Evolutionary conservation across 371 early-diverging fungal genomes (phyloP).

Genomic region (Dinochytrium kinnereticum): DNA sequence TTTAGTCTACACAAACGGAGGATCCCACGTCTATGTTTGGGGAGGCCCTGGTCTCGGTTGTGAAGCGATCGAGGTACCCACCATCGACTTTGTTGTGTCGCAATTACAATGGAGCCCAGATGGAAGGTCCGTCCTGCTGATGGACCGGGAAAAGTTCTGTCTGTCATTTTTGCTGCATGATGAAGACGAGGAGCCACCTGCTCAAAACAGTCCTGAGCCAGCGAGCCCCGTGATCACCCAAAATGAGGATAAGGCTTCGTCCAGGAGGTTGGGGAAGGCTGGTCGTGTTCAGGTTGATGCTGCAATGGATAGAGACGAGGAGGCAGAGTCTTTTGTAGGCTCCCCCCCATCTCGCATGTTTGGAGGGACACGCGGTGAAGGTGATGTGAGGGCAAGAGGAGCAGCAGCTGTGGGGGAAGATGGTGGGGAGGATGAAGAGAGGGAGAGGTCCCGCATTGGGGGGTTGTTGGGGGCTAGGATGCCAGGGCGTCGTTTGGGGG

Average conservation of each 20-base stretch:
- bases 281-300: neutral
- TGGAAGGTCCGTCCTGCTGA: constrained; percentile 56
- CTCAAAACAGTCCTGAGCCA: no score
- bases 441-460: neutral
- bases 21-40: constrained; percentile 63
- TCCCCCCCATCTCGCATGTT: no score
- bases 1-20: constrained; percentile 60
- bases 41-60: constrained; percentile 42
- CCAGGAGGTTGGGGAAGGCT: neutral
- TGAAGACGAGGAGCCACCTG: constrained; percentile 23
- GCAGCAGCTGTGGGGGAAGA: neutral
- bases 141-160: constrained; percentile 67
- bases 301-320: neutral
- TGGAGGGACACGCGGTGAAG: neutral
- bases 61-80: constrained; percentile 56
- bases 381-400: neutral
- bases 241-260: no score
- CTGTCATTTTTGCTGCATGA: constrained; percentile 53
- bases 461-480: neutral
- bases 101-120: constrained; percentile 61
- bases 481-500: neutral
- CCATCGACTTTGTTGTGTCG: constrained; percentile 48
- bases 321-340: no score
- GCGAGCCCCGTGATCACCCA: no score
- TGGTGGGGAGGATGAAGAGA: neutral